Percentiles rank a stretch among this genome's conserved stretches.
Conservation (phyloP, 257 asterid species). For the Agastache rugosa region DNA sequence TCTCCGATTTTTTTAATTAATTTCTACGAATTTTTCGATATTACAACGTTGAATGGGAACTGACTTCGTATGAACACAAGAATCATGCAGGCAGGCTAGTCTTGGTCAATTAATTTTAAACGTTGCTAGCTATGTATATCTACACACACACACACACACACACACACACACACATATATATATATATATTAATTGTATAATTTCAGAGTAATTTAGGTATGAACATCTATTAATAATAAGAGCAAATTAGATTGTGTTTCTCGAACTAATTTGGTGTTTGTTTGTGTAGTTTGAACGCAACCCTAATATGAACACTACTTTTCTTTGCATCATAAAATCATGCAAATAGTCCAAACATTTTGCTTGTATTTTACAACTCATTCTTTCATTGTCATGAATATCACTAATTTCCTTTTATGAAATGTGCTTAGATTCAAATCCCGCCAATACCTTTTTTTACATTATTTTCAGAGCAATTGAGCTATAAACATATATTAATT, state of each 20-base stretch:
- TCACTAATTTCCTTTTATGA: background rate
- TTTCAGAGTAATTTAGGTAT: background rate
- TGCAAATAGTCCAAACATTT: conserved; percentile 20
- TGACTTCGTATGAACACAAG: background rate
- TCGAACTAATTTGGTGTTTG: background rate
- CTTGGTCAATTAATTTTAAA: background rate
- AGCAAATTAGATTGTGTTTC: background rate
- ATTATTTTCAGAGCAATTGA: too few relatives aligned
- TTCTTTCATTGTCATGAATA: background rate
- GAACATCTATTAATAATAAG: background rate
- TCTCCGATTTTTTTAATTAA: background rate
- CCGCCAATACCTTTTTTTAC: too few relatives aligned
- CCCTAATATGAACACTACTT: conserved; percentile 18
- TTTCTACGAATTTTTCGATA: background rate
- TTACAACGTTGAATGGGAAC: background rate
- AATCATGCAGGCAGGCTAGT: conserved; percentile 2
- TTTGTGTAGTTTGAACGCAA: conserved; percentile 21
- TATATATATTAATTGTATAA: background rate
- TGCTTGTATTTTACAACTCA: background rate
- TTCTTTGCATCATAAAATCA: conserved; percentile 8
- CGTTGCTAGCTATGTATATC: background rate
- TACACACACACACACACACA: too few relatives aligned
- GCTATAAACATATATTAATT: too few relatives aligned
- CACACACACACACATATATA: too few relatives aligned
- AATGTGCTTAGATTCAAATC: background rate